These are phyloP conservation scores for Suhomyces ambrosiae DNA, from an alignment of 1,139 yeast species.

Conservation along the genomic window DNA sequence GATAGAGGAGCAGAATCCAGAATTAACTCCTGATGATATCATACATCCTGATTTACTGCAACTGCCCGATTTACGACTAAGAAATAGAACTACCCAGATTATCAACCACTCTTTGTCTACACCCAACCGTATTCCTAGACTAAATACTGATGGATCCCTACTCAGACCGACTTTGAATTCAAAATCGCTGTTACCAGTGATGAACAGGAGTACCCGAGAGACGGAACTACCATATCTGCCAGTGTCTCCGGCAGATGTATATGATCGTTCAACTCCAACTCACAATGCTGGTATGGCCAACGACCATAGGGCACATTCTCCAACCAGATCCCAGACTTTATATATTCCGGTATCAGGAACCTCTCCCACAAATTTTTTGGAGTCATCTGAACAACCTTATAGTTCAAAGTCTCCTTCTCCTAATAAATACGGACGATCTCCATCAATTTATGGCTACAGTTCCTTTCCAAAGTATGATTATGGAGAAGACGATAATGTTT, in stretches of 20 bases:
- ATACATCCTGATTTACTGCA: slow-evolving; percentile 2
- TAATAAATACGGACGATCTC: slow-evolving; percentile 22
- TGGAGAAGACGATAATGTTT: slow-evolving; percentile 5
- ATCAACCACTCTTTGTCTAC: slow-evolving; percentile 13
- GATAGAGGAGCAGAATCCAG: neutral
- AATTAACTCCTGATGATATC: slow-evolving; percentile 3
- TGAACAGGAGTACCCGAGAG: neutral
- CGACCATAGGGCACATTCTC: slow-evolving; percentile 3
- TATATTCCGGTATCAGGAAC: slow-evolving; percentile 10
- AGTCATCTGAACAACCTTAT: slow-evolving; percentile 4
- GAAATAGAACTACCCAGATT: slow-evolving; percentile 11
- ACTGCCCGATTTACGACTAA: neutral
- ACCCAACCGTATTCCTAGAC: slow-evolving; percentile 11
- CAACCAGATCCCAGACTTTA: slow-evolving; percentile 15
- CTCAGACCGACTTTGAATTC: slow-evolving; percentile 5
- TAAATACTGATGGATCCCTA: slow-evolving; percentile 4
- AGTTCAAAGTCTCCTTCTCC: slow-evolving; percentile 36
- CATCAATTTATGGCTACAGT: slow-evolving; percentile 17
- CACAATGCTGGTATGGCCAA: neutral
- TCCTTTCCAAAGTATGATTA: slow-evolving; percentile 3
- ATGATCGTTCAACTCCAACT: neutral
- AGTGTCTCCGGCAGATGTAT: slow-evolving; percentile 1
- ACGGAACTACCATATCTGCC: slow-evolving; percentile 6
- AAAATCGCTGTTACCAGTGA: slow-evolving; percentile 12
- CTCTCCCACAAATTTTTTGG: slow-evolving; percentile 10